Base-by-base conservation (phyloP, 768 basidiomycete genomes). In the Pilatotrama ljubarskyi region DNA sequence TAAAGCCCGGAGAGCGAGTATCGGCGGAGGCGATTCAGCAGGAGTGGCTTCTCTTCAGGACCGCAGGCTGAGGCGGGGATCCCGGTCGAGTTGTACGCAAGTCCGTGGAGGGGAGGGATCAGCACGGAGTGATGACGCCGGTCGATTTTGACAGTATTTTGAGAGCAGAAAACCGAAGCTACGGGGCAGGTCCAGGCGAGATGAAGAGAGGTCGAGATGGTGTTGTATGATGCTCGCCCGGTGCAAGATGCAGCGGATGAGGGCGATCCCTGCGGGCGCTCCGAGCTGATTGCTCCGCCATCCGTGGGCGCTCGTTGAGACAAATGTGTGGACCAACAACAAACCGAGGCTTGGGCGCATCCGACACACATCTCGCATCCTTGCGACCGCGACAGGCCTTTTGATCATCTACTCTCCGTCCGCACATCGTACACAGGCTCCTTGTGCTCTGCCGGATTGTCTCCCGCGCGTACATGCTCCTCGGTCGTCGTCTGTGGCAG, bases 21-120 rank as follows among this genome's bases (percentile, higher is more conserved):
- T 59, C 25, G 18, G 58, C 58, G 58, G 44, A 41, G 51, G 58
- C 58, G 20, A 35, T 58, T 13, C 58, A 25, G 35, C 14, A 44
- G 13, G 20, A 17, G n/a, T 40, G n/a, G 15, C n/a, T 17, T 6
- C 5, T 20, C 0, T 17, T 15, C 38, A 57, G 47, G 46, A 13
- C 41, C 40, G 29, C 40, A 32, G 15, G 38, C 42, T 17, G 50
- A 18, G 47, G 25, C 55, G 55, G 46, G 37, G 37, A 56, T 48
- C 37, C 46, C 46, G 52, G 52, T 41, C 15, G 35, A 14, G 15
- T 15, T 15, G 48, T 36, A 4, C 10, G 17, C 15, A 8, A 14
- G 52, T 35, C 5, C 41, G 42, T 9, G 52, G 51, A 42, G 40
- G 52, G 25, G 24, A 40, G 25, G 18, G 42, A 43, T 43, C 35